Percentiles rank a stretch among this genome's conserved stretches.
Conservation (phyloP, 2,329 filamentous ascomycete genomes). For the Fusarium oxysporum region DNA sequence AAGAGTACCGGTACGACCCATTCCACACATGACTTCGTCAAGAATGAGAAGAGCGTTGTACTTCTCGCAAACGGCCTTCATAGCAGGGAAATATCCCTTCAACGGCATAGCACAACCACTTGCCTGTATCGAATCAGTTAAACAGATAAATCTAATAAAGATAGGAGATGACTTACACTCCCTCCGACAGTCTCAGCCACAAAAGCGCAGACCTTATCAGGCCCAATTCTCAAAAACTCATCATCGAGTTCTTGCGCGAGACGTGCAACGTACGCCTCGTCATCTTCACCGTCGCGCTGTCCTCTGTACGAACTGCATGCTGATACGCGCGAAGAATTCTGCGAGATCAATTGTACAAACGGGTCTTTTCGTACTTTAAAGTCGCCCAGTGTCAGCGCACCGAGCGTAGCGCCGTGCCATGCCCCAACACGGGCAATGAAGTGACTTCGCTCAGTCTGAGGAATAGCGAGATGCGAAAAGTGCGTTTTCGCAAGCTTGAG, state of each 20-base stretch:
- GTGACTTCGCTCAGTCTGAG: slow-evolving; percentile 27
- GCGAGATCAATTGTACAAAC: slow-evolving; percentile 30
- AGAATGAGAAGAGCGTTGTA: slow-evolving; percentile 67
- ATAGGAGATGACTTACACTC: slow-evolving; percentile 12
- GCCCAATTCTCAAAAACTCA: slow-evolving; percentile 59
- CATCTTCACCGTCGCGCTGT: not conserved
- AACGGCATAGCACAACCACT: slow-evolving; percentile 36
- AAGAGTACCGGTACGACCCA: slow-evolving; percentile 70
- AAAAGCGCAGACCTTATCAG: slow-evolving; percentile 61
- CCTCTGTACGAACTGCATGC: slow-evolving; percentile 25
- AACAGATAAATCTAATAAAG: not conserved
- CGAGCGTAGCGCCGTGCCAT: slow-evolving; percentile 37
- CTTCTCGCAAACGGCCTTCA: slow-evolving; percentile 65
- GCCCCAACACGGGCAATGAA: slow-evolving; percentile 35
- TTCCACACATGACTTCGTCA: slow-evolving; percentile 76
- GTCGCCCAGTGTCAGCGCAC: slow-evolving; percentile 32
- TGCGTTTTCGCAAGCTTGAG: slow-evolving; percentile 40
- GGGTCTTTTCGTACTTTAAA: slow-evolving; percentile 40
- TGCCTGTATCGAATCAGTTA: not conserved
- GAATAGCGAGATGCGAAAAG: slow-evolving; percentile 30
- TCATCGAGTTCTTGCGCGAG: slow-evolving; percentile 59
- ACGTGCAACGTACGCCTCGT: slow-evolving; percentile 54
- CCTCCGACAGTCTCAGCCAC: slow-evolving; percentile 60
- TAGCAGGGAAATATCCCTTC: slow-evolving; percentile 64
- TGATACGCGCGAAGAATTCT: slow-evolving; percentile 23